Conservation (phyloP, 352 stramenopile species). For the Thraustochytrium striatum region DNA sequence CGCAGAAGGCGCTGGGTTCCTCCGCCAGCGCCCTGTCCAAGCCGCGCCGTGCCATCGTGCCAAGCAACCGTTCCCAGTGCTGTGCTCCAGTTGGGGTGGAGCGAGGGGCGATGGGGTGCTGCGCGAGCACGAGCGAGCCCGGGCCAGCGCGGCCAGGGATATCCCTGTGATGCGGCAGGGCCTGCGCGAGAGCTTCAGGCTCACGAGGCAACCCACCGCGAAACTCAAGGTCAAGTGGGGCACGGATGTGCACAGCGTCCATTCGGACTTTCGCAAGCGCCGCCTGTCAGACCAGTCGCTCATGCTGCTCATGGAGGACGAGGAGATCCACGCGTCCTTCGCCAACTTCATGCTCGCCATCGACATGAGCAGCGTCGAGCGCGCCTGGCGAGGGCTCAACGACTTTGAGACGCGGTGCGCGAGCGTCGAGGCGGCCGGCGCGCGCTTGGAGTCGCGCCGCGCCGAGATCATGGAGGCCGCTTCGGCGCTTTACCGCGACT, state of each 20-base stretch:
- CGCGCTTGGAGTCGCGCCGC: background rate
- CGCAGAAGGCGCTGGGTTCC: too few relatives aligned
- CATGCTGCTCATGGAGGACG: background rate
- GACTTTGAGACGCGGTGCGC: conserved; percentile 3
- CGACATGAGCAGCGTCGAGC: background rate
- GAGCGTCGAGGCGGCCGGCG: background rate
- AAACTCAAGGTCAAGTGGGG: conserved; percentile 18
- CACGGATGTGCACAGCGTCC: conserved; percentile 1
- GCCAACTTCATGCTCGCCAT: background rate
- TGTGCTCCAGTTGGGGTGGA: too few relatives aligned
- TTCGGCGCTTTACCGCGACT: background rate
- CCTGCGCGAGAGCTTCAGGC: background rate
- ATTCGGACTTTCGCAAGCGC: background rate
- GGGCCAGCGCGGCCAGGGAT: too few relatives aligned
- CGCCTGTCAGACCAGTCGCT: conserved; percentile 32
- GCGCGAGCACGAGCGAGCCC: too few relatives aligned
- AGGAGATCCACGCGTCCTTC: background rate
- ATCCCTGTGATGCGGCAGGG: too few relatives aligned
- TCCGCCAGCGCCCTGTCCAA: too few relatives aligned
- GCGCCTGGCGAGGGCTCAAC: background rate
- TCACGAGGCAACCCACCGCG: background rate
- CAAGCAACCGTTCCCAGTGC: too few relatives aligned
- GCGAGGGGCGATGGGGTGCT: too few relatives aligned
- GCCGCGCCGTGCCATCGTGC: too few relatives aligned
- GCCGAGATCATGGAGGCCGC: background rate